Conservation (phyloP, 176 grass and related monocot genomes). For the Carex littledalei region DNA sequence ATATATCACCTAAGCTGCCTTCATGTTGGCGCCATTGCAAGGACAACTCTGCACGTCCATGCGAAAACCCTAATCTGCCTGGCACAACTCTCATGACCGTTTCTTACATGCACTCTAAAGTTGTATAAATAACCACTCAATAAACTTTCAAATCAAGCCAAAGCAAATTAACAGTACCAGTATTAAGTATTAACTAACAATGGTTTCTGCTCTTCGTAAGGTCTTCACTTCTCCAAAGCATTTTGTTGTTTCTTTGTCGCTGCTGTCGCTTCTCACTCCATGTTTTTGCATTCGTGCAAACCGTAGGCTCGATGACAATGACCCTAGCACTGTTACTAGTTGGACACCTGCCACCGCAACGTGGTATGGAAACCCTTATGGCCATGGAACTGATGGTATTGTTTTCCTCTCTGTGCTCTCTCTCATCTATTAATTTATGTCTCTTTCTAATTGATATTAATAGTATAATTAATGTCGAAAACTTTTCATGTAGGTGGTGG, state of each 20-base stretch:
- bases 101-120: constrained; percentile 1
- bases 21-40: background rate
- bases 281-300: background rate
- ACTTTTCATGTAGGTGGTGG: constrained; percentile 49
- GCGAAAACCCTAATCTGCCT: background rate
- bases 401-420: background rate
- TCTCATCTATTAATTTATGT: background rate
- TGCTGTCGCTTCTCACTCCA: constrained; percentile 11
- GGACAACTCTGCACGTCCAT: constrained; percentile 20
- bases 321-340: background rate
- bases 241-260: background rate
- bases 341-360: constrained; percentile 9
- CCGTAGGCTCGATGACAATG: background rate
- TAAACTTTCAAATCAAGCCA: background rate
- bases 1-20: background rate
- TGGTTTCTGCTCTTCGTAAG: constrained; percentile 3
- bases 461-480: background rate
- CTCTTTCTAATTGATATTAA: background rate
- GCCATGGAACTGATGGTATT: constrained; percentile 27
- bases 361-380: constrained; percentile 28
- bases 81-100: background rate
- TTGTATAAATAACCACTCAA: constrained; percentile 2
- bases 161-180: background rate
- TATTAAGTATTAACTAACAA: background rate
- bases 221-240: background rate